Base-by-base conservation (phyloP, 495 filamentous ascomycete species). In the Penicillium paxilli region DNA sequence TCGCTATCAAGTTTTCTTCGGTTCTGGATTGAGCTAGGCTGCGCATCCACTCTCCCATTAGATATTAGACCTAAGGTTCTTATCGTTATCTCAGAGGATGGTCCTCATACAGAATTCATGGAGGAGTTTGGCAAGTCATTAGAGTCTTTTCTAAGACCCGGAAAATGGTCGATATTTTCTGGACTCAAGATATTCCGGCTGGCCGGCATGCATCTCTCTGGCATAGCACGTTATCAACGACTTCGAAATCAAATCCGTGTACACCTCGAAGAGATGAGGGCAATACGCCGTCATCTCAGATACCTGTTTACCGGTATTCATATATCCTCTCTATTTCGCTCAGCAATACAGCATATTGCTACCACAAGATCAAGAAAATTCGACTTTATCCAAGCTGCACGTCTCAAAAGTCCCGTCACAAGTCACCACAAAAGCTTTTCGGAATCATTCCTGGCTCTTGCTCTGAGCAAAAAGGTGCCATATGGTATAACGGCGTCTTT, bases 261-360 rank as follows among this genome's bases (percentile, higher is more conserved):
- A 32, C 24, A 48, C 16, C 49, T 46, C 8, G 24, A 47, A 47
- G 45, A 47, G 32, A 30, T 20, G 17, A 47, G 45, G 30, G 45
- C 10, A 17, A 47, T 47, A 26, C 26, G 32, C 11, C 32, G 24
- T 4, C 26, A 28, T 20, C 45, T 47, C 4, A 16, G 45, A 12
- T 47, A 16, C 16, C 41, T 62, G 16, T 66, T 70, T 47, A 68
- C 57, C 26, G 63, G 49, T 16, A 23, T n/a, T 17, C 57, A 70
- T 55, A 20, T 46, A 52, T 37, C 25, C 10, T 4, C 5, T 10
- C 10, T 28, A 5, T 28, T 28, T 28, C 4, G 10, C 5, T 10
- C 10, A 4, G 25, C 25, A 28, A 28, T 10, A 4, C 5, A 10
- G 4, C 25, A 28, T 28, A 28, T 10, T 10, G 25, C 10, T 10